Percentiles rank a stretch among this genome's conserved stretches.
phyloP scores from a whole-genome alignment of 2,329 filamentous ascomycete genomes.

The Achaetomium macrosporum region DNA sequence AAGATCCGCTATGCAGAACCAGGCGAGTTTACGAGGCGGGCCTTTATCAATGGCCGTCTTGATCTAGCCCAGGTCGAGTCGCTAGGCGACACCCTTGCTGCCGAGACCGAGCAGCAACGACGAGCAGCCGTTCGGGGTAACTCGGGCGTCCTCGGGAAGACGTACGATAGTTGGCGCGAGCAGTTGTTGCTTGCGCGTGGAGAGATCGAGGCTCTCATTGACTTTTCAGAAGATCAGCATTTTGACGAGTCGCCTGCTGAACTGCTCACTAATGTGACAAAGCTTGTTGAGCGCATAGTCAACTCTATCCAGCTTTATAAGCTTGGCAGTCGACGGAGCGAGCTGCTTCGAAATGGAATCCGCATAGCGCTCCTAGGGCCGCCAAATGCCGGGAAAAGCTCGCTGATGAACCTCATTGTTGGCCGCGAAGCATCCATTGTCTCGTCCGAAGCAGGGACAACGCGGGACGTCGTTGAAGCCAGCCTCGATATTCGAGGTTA shows the following conservation, averaged over 20 bases:
- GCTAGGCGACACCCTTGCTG: slow-evolving; percentile 55
- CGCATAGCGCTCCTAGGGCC: slow-evolving; percentile 80
- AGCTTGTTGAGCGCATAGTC: slow-evolving; percentile 57
- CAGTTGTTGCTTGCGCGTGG: slow-evolving; percentile 74
- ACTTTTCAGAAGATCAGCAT: slow-evolving; percentile 96
- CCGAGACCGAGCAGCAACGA: slow-evolving; percentile 88
- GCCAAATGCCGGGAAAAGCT: slow-evolving; percentile 94
- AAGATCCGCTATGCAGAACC: slow-evolving; percentile 82
- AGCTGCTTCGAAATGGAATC: slow-evolving; percentile 80
- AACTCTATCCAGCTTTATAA: slow-evolving; percentile 63
- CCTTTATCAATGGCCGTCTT: slow-evolving; percentile 80
- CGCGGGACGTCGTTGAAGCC: slow-evolving; percentile 87
- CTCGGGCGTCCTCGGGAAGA: slow-evolving; percentile 60
- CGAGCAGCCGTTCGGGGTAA: slow-evolving; percentile 76
- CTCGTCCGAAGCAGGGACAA: slow-evolving; percentile 86
- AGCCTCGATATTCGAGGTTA: slow-evolving; percentile 84
- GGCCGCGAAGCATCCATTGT: slow-evolving; percentile 94
- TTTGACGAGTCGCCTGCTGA: slow-evolving; percentile 80
- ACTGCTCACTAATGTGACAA: slow-evolving; percentile 63
- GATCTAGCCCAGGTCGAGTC: slow-evolving; percentile 78
- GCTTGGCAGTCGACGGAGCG: slow-evolving; percentile 71
- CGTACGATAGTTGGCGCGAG: slow-evolving; percentile 79
- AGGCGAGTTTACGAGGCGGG: slow-evolving; percentile 89
- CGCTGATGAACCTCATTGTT: slow-evolving; percentile 81
- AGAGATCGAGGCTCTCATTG: slow-evolving; percentile 90